Evolutionary conservation across 2,329 filamentous ascomycete genomes (phyloP).

Genomic region (Nigrospora oryzae): DNA sequence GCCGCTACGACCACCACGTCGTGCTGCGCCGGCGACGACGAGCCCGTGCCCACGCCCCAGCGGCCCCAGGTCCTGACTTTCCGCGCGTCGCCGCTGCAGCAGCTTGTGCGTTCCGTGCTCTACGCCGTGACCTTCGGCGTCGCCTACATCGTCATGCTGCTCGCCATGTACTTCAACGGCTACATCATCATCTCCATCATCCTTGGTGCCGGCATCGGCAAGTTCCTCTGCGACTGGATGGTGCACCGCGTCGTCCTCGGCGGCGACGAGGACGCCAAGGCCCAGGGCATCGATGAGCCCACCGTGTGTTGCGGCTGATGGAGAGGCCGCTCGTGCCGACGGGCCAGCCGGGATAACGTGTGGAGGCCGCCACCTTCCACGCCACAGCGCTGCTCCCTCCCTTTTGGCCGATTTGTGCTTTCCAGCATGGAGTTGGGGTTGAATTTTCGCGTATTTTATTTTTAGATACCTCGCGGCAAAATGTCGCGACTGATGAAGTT

Average conservation of each 20-base stretch:
- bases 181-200: constrained; percentile 35
- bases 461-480: background rate
- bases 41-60: constrained; percentile 6
- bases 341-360: background rate
- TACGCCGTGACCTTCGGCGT: constrained; percentile 31
- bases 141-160: constrained; percentile 34
- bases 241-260: constrained; percentile 29
- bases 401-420: background rate
- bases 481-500: background rate
- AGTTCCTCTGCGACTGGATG: constrained; percentile 47
- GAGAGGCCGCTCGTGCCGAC: background rate
- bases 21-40: constrained; percentile 7
- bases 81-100: constrained; percentile 29
- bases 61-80: constrained; percentile 20
- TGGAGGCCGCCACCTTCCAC: too few relatives aligned
- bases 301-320: constrained; percentile 35
- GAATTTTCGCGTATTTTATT: background rate
- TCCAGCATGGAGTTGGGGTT: background rate
- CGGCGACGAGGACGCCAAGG: constrained; percentile 8
- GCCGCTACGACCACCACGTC: constrained; percentile 1
- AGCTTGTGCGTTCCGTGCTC: constrained; percentile 27
- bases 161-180: constrained; percentile 37
- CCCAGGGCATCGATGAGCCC: constrained; percentile 31
- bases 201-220: constrained; percentile 40
- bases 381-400: too few relatives aligned